These are phyloP conservation scores for Colletotrichum gigasporum DNA, from an alignment of 2,329 filamentous ascomycete genomes.

Conservation along the genomic window DNA sequence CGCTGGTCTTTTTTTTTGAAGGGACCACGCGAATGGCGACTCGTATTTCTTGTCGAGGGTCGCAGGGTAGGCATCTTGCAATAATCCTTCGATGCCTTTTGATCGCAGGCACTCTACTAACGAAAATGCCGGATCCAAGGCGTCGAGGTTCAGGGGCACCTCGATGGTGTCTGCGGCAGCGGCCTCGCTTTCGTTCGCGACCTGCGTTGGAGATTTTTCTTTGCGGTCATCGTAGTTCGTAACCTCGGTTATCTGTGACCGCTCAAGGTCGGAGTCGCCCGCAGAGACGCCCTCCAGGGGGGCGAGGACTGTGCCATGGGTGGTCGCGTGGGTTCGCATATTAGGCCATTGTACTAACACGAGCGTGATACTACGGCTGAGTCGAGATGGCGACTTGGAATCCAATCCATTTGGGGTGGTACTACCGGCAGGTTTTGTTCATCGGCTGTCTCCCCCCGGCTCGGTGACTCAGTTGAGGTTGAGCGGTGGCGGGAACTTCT, in stretches of 20 bases:
- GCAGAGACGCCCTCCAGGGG: constrained; percentile 1
- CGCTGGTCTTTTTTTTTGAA: constrained; percentile 32
- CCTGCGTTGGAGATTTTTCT: not conserved
- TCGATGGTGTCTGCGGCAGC: not conserved
- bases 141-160: not conserved
- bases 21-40: constrained; percentile 20
- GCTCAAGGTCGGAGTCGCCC: not conserved
- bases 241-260: constrained; percentile 1
- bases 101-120: not conserved
- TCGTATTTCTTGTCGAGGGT: constrained; percentile 2
- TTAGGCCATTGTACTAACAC: not conserved
- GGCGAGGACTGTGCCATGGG: not conserved
- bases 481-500: constrained; percentile 8
- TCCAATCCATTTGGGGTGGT: not conserved
- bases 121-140: not conserved
- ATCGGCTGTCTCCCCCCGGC: not conserved
- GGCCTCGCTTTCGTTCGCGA: not conserved
- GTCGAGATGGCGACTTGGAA: not conserved
- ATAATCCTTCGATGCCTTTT: not conserved
- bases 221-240: not conserved
- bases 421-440: not conserved
- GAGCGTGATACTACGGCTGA: not conserved
- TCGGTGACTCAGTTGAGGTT: not conserved
- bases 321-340: not conserved
- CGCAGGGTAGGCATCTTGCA: not conserved